These are phyloP conservation scores for Penicillium crystallinum DNA, from an alignment of 495 filamentous ascomycete genomes.

Conservation along the genomic window DNA sequence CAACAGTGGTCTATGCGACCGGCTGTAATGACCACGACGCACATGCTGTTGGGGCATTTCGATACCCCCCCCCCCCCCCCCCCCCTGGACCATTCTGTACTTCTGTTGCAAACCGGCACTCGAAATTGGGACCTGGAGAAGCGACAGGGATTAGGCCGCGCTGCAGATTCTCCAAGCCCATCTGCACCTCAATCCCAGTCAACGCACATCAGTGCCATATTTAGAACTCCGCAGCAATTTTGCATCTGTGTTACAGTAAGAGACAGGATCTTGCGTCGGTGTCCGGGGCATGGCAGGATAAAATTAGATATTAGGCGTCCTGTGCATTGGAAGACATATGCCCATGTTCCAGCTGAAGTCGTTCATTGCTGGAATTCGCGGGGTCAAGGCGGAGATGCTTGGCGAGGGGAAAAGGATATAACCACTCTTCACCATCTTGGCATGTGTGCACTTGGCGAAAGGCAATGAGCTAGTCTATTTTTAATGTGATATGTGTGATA, in stretches of 20 bases:
- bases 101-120: neutral
- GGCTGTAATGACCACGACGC: too few species aligned
- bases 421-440: neutral
- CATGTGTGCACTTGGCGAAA: neutral
- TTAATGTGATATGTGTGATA: conserved; percentile 6
- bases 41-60: too few species aligned
- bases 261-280: neutral
- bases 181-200: neutral
- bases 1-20: too few species aligned
- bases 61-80: too few species aligned
- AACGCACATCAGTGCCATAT: conserved; percentile 2
- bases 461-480: neutral
- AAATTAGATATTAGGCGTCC: neutral
- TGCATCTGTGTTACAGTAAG: neutral
- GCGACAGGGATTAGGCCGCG: neutral
- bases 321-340: neutral
- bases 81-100: too few species aligned
- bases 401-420: conserved; percentile 2
- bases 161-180: neutral
- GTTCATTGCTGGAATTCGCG: neutral
- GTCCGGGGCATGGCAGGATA: neutral
- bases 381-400: conserved; percentile 3
- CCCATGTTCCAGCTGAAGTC: neutral
- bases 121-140: neutral
- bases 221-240: neutral